Conservation (phyloP, 257 asterid species). For the Plectranthus barbatus region DNA sequence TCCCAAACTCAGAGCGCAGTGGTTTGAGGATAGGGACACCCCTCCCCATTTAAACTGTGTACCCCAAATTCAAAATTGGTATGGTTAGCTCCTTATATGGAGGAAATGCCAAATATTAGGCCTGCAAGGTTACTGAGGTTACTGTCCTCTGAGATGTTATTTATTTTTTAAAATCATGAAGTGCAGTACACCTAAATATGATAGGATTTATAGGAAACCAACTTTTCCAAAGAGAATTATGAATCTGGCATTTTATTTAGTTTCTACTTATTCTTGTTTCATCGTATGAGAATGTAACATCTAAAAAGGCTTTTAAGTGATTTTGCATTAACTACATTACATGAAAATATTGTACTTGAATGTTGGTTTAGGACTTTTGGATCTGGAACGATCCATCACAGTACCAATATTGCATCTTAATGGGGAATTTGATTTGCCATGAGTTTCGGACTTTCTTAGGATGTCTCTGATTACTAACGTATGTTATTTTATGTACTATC, state of each 20-base stretch:
- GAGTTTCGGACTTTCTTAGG: neutral
- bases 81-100: no score
- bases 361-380: neutral
- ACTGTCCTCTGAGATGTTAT: no score
- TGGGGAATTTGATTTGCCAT: neutral
- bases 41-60: no score
- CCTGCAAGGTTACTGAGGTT: neutral
- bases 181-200: neutral
- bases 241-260: neutral
- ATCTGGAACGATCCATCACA: neutral
- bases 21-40: no score
- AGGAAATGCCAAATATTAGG: neutral
- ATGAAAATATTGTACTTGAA: neutral
- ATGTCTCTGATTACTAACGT: neutral
- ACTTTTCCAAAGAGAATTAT: neutral
- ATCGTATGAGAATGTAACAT: neutral
- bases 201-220: neutral
- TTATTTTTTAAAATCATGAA: neutral
- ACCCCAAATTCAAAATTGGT: no score
- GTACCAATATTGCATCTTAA: neutral
- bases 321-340: neutral
- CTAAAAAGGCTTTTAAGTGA: neutral
- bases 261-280: neutral
- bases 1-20: no score
- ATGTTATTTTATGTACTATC: neutral